Base-by-base conservation (phyloP, 2,329 filamentous ascomycete species). In the Fusarium luffae region DNA sequence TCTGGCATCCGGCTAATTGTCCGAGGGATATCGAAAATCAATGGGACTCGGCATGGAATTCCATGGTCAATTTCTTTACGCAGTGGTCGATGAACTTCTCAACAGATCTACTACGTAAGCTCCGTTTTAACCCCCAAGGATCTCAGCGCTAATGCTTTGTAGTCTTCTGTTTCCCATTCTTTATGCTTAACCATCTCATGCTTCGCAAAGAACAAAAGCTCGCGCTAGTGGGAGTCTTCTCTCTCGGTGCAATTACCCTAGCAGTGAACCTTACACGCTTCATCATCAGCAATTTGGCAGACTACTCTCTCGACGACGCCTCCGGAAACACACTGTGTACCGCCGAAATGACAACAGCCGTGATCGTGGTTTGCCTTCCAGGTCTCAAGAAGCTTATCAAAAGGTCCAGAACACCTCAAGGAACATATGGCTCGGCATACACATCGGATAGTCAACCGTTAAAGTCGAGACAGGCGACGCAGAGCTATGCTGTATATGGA, bases 21-120 rank as follows among this genome's bases (percentile, higher is more conserved):
- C n/a, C n/a, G n/a, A n/a, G n/a, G n/a, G n/a, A 46, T 7, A 51
- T 68, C 8, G 50, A 67, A 11, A 49, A 63, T 1, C 64, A 67
- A n/a, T 16, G 57, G 7, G 9, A 23, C 2, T 67, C 64, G 0
- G 63, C 63, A 0, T 67, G 64, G 64, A 58, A 67, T 10, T 51
- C 57, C 1, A 10, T 28, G 1, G 11, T 30, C 2, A 46, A 50
- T 2, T 58, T 67, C 18, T 23, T 56, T 3, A 27, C 48, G 1
- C 63, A 67, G 12, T 67, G 64, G 64, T 61, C 27, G 2, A 6
- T 67, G 14, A 67, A 67, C 5, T 58, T 63, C 21, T 67, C 63
- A 1, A 57, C 57, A 3, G 64, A 67, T 4, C 19, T 67, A 0
- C 9, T 67, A 4, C 21, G 64, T 63, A 12, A 12, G n/a, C 8